Conservation (phyloP, 352 stramenopile genomes). For the Pythium guiyangense region DNA sequence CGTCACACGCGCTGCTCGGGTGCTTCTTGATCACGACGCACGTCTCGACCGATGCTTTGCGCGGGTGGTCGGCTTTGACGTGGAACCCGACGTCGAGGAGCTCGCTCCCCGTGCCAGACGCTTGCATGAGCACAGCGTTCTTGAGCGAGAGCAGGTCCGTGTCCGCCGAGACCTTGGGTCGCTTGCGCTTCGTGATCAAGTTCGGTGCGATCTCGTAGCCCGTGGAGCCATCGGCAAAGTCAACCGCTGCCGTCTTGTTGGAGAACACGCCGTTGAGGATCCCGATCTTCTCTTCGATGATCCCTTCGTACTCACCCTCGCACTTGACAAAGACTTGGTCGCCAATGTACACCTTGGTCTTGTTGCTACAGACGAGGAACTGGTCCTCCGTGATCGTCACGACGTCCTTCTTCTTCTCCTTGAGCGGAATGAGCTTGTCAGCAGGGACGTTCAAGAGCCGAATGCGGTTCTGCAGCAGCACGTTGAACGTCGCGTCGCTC, state of each 20-base stretch:
- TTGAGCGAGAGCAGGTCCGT: constrained; percentile 66
- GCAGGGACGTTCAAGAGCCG: constrained; percentile 60
- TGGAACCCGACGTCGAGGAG: constrained; percentile 66
- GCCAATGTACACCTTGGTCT: constrained; percentile 69
- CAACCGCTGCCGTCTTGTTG: constrained; percentile 63
- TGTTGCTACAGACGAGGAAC: constrained; percentile 54
- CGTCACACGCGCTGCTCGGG: constrained; percentile 49
- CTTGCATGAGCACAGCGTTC: constrained; percentile 74
- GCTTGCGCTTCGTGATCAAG: constrained; percentile 58
- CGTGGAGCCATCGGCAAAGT: constrained; percentile 72
- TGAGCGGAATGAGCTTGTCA: constrained; percentile 56
- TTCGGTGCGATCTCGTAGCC: constrained; percentile 58
- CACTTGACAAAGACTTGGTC: constrained; percentile 73
- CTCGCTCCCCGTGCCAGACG: constrained; percentile 14
- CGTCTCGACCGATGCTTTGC: constrained; percentile 49
- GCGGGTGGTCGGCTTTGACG: constrained; percentile 67
- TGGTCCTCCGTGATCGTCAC: constrained; percentile 69
- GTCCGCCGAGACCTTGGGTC: constrained; percentile 27
- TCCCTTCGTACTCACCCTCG: constrained; percentile 42
- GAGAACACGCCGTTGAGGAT: constrained; percentile 76
- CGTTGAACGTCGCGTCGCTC: constrained; percentile 34
- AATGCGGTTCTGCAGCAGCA: constrained; percentile 67
- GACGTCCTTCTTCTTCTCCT: constrained; percentile 50
- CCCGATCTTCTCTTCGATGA: constrained; percentile 58
- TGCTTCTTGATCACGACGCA: constrained; percentile 71